These are phyloP conservation scores for Cladosporium austrohemisphaericum DNA, from an alignment of 2,329 filamentous ascomycete genomes.

Conservation along the genomic window DNA sequence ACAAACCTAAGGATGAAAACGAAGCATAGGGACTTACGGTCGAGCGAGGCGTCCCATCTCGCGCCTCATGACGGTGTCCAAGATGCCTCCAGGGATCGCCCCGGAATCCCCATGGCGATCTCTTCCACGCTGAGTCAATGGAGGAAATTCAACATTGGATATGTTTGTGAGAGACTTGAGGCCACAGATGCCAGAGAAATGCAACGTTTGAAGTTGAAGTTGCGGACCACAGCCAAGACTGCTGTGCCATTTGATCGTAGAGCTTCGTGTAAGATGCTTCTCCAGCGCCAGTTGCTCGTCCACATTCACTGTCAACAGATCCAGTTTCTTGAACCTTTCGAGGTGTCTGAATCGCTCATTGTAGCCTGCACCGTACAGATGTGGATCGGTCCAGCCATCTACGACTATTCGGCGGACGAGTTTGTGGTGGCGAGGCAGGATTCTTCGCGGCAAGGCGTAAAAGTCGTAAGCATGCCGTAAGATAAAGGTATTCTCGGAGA, in stretches of 20 bases:
- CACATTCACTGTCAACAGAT: background rate
- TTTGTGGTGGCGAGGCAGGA: background rate
- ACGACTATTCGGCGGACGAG: background rate
- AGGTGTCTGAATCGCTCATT: background rate
- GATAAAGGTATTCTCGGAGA: constrained; percentile 16
- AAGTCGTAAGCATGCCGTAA: background rate
- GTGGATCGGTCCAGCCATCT: background rate
- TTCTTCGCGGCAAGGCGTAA: background rate
- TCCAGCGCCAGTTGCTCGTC: background rate
- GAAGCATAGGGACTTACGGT: background rate
- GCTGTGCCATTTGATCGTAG: background rate
- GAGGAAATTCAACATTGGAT: background rate
- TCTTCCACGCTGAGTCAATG: constrained; percentile 14
- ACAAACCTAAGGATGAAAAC: no score
- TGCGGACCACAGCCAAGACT: constrained; percentile 17
- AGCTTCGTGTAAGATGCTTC: background rate
- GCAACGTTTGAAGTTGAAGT: constrained; percentile 19
- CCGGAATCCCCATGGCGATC: constrained; percentile 15
- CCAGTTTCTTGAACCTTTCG: background rate
- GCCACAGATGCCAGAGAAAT: constrained; percentile 21
- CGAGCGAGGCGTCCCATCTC: constrained; percentile 15
- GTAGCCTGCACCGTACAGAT: background rate
- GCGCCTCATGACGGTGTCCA: constrained; percentile 27
- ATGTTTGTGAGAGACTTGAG: constrained; percentile 21
- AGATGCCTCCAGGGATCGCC: constrained; percentile 26